phyloP scores from a whole-genome alignment of 2,329 filamentous ascomycete genomes.

The Neophaeococcomyces mojaviensis region DNA sequence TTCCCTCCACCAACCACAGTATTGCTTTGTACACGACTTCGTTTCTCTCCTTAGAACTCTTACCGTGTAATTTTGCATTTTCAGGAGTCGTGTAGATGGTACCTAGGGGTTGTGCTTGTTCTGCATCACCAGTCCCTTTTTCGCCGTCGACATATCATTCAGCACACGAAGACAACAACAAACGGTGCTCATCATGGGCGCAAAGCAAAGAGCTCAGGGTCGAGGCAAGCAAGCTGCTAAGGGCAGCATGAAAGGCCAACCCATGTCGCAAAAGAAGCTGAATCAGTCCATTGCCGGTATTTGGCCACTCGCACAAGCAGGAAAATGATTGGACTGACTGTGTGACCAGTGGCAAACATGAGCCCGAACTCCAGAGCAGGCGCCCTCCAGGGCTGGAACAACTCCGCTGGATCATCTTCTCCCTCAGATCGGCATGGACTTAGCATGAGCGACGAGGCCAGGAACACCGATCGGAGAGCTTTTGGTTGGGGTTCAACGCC shows the following conservation, averaged over 20 bases:
- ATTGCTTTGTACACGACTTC: no score
- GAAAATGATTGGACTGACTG: conserved; percentile 6
- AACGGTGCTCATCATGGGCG: conserved; percentile 13
- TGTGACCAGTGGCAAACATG: conserved; percentile 10
- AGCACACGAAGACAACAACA: no score
- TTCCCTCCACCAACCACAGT: no score
- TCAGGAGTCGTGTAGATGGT: no score
- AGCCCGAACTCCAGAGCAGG: conserved; percentile 2
- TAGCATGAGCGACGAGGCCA: conserved; percentile 52
- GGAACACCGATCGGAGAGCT: conserved; percentile 42
- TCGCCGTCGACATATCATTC: no score
- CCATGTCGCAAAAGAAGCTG: conserved; percentile 14
- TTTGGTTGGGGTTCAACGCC: conserved; percentile 44
- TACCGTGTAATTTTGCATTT: no score
- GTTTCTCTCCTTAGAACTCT: no score
- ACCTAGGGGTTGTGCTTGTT: no score
- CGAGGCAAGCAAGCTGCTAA: conserved; percentile 16
- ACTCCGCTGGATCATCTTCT: conserved; percentile 22
- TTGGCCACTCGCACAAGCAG: neutral
- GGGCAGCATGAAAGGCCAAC: conserved; percentile 11
- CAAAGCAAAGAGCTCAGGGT: conserved; percentile 17
- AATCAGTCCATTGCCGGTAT: conserved; percentile 12
- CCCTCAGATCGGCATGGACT: conserved; percentile 20
- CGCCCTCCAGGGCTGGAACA: conserved; percentile 5
- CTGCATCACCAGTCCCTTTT: no score